Conservation (phyloP, 108 stramenopile genomes). For the Epithemia pelagica region DNA sequence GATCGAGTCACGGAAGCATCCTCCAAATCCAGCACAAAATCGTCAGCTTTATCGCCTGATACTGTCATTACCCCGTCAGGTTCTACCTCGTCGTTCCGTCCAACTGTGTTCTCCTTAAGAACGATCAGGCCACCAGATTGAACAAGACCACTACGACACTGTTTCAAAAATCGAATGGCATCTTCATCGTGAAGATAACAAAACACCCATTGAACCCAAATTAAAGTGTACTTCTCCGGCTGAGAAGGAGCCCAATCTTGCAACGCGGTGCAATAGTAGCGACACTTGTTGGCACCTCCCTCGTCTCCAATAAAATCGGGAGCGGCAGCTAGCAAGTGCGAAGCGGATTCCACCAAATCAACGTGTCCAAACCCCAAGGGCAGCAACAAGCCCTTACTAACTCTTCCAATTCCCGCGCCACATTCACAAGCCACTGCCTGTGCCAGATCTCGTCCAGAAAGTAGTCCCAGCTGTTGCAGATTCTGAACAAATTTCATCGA, state of each 20-base stretch:
- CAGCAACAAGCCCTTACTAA: constrained; percentile 82
- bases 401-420: constrained; percentile 87
- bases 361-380: constrained; percentile 50
- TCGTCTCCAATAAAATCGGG: constrained; percentile 70
- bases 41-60: constrained; percentile 20
- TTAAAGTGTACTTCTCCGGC: constrained; percentile 58
- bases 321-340: constrained; percentile 73
- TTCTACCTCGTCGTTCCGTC: background rate
- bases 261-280: constrained; percentile 72
- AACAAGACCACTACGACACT: constrained; percentile 50
- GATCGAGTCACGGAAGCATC: constrained; percentile 83
- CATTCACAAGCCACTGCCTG: constrained; percentile 45
- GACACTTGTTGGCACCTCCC: constrained; percentile 38
- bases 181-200: constrained; percentile 88
- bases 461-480: constrained; percentile 19
- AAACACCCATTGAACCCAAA: constrained; percentile 94
- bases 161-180: constrained; percentile 63
- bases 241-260: constrained; percentile 79
- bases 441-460: constrained; percentile 18
- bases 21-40: constrained; percentile 77
- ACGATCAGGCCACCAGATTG: constrained; percentile 61
- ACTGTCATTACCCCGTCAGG: background rate
- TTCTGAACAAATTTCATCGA: constrained; percentile 57
- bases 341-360: constrained; percentile 89
- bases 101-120: constrained; percentile 87